Base-by-base conservation (phyloP, 148 eudicot genomes). In the Rhododendron vialii region DNA sequence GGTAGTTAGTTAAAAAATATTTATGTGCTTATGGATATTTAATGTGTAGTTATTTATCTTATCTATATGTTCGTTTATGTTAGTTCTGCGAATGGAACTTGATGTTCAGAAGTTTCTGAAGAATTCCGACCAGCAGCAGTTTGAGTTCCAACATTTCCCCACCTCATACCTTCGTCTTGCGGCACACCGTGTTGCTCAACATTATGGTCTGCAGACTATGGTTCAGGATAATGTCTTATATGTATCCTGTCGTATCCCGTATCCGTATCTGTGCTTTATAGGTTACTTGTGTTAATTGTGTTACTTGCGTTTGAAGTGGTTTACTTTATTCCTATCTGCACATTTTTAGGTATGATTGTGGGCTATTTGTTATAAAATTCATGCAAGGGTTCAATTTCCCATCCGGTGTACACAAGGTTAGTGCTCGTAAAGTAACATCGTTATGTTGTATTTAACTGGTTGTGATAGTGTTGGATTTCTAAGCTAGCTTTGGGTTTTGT, bases 141-240 rank as follows among this genome's bases (percentile, higher is more conserved):
- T 97, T 78, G 96, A 97, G 93, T 97, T 97, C 90, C 98, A 91
- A 41, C 98, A 94, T 86, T 93, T 94, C 78, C 98, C 99, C 55
- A 95, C 98, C 18, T 97, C 99, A 55, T 97, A 97, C 87, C 91
- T 95, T 77, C 98, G 99, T 36, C 98, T 97, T 87, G 99, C 98
- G 79, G 99, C 98, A 12, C 99, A 97, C 84, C 93, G 96, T 88
- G 99, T 97, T 80, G 98, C 99, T 82, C 99, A 97, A 50, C 98
- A 97, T 89, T 97, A 94, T 82, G 93, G 95, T 55, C 88, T 97
- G 89, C 96, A 92, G 81, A 93, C 98, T 43, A 86, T 92, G 93
- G 98, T 93, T 84, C 87, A 90, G 89, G 98, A 97, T 83, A 93
- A 87, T 83, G 82, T 86, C 82, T 53, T 81, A 57, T 98, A 95